A percentile compares a stretch with the other conserved stretches of the same genome.
Evolutionary conservation across 345 rosid species (phyloP).

Genomic region (Gossypium sturtianum): DNA sequence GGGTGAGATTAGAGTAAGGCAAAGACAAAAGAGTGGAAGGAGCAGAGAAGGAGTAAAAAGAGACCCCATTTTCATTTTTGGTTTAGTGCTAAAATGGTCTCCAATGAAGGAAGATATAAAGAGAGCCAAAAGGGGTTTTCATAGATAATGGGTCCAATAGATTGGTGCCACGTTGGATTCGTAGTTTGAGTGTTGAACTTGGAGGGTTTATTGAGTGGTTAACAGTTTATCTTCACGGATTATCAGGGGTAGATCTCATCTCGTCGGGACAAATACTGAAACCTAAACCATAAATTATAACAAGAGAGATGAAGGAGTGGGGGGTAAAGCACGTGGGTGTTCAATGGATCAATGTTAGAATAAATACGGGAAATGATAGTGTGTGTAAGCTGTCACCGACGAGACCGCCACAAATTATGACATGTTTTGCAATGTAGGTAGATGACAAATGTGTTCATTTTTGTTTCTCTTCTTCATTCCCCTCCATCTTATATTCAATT

Average conservation of each 20-base stretch:
- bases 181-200: background rate
- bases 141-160: too few relatives aligned
- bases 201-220: background rate
- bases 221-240: background rate
- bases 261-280: background rate
- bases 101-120: background rate
- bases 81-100: background rate
- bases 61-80: conserved; percentile 6
- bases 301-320: too few relatives aligned
- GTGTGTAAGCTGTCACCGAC: background rate
- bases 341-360: too few relatives aligned
- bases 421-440: too few relatives aligned
- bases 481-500: too few relatives aligned
- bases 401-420: background rate
- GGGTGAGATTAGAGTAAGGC: conserved; percentile 31
- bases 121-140: background rate
- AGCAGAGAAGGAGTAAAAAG: conserved; percentile 10
- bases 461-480: background rate
- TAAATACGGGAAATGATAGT: background rate
- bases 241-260: background rate
- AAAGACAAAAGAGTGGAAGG: conserved; percentile 19
- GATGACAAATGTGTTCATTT: too few relatives aligned
- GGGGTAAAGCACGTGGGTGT: background rate
- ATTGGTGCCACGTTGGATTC: background rate
- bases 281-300: background rate